These are phyloP conservation scores for Beauveria sp. DNA, from an alignment of 2,329 filamentous ascomycete species.

Conservation along the genomic window DNA sequence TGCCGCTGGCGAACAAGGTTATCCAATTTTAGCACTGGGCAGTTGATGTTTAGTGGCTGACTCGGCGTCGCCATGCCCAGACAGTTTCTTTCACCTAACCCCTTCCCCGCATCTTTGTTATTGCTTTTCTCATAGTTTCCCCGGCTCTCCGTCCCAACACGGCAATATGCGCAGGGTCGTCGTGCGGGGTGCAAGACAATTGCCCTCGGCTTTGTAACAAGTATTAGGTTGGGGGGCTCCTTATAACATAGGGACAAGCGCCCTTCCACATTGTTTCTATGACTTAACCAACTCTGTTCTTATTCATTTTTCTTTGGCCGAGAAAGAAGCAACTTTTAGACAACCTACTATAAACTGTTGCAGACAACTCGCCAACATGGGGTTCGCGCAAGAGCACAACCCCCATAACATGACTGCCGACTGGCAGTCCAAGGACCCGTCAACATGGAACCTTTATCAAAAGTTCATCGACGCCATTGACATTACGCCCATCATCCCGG, in stretches of 20 bases:
- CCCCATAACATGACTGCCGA: constrained; percentile 18
- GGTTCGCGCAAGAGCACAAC: constrained; percentile 11
- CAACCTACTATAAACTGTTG: not conserved
- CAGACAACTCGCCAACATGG: constrained; percentile 7
- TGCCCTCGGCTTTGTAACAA: not conserved
- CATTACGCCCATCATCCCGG: constrained; percentile 14
- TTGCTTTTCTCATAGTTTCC: not conserved
- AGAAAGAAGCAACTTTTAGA: not conserved
- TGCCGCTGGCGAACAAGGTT: not conserved
- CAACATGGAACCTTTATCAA: constrained; percentile 15
- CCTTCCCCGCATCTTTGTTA: constrained; percentile 1
- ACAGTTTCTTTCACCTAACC: constrained; percentile 1
- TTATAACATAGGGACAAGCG: not conserved
- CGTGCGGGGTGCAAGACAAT: not conserved
- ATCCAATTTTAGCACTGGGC: not conserved
- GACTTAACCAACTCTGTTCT: not conserved
- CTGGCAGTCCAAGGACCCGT: constrained; percentile 16
- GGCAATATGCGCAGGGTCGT: not conserved
- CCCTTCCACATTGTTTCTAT: not conserved
- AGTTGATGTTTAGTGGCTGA: not conserved
- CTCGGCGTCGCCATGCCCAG: not conserved
- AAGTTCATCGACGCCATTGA: constrained; percentile 14
- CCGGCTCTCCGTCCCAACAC: constrained; percentile 5
- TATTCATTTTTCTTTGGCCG: no score
- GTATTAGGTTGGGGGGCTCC: not conserved